Base-by-base conservation (phyloP, 2,329 filamentous ascomycete genomes). In the Aquanectria penicillioides region DNA sequence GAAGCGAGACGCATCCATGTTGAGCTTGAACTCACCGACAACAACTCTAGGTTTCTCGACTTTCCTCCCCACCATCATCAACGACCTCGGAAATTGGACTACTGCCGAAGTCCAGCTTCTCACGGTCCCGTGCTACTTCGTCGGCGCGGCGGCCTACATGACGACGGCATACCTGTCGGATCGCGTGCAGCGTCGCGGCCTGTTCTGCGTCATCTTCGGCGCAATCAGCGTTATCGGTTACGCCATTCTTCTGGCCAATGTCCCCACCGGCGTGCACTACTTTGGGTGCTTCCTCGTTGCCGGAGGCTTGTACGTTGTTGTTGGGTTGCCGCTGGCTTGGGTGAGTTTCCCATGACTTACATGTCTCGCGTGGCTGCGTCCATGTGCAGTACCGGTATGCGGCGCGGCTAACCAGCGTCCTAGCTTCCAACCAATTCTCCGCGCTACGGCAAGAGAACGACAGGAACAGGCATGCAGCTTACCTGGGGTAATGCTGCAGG, bases 51-150 rank as follows among this genome's bases (percentile, higher is more conserved):
- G 90, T 5, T 93, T 88, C 73, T 89, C 87, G 46, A 93, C 89
- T 0, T 94, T 94, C 70, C 76, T 94, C 38, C 91, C 91, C 0
- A 93, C 90, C 5, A 94, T 94, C 64, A 92, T 94, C 72, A 80
- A 85, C 36, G 87, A 83, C 4, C 84, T 94, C 48, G 88, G 89
- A 3, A 59, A 67, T 10, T 92, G 89, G 80, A 81, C 85, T 0
- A 79, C 80, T 0, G 84, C 89, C 0, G 81, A 91, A 69, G 85
- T 92, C 6, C 91, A 94, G 73, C 85, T 91, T 26, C 82, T 94
- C 28, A 94, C 91, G 0, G 90, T 94, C 41, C 91, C 91, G 0
- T 92, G 89, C 74, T 94, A 94, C 71, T 86, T 86, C 5, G 73
- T 93, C 5, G 91, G 91, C 4, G 90, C 90, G 0, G 80, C 89